Conservation (phyloP, 352 stramenopile species). For the Globisporangium irregulare region DNA sequence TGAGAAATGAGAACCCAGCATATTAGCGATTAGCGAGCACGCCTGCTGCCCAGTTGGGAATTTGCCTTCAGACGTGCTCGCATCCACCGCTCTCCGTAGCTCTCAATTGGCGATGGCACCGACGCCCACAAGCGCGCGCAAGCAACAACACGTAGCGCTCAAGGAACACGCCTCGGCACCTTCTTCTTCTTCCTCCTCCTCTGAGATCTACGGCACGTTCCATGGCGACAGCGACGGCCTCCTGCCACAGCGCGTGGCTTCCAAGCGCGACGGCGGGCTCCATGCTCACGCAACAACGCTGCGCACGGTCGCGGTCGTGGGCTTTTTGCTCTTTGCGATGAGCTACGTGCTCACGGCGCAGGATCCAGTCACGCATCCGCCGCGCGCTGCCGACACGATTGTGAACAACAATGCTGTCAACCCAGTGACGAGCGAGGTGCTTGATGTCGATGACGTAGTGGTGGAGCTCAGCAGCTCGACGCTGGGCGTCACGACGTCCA, state of each 20-base stretch:
- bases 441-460: not conserved
- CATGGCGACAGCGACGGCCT: conserved; percentile 17
- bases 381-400: not conserved
- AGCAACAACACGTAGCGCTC: conserved; percentile 10
- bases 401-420: not conserved
- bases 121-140: conserved; percentile 5
- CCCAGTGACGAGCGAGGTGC: not conserved
- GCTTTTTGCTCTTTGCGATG: conserved; percentile 30
- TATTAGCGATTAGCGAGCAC: no score
- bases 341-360: conserved; percentile 27
- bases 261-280: not conserved
- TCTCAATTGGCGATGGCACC: conserved; percentile 1
- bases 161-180: not conserved
- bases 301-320: conserved; percentile 25
- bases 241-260: conserved; percentile 2
- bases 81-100: not conserved
- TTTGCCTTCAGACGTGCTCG: not conserved
- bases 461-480: not conserved
- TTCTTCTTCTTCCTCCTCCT: not conserved
- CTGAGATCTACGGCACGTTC: conserved; percentile 53
- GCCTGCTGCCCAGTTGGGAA: not conserved
- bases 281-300: conserved; percentile 14
- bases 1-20: not conserved
- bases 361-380: not conserved
- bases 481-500: not conserved